Percentiles rank a stretch among this genome's conserved stretches.
Evolutionary conservation across 768 basidiomycete genomes (phyloP).

Genomic region (Collybia nuda): DNA sequence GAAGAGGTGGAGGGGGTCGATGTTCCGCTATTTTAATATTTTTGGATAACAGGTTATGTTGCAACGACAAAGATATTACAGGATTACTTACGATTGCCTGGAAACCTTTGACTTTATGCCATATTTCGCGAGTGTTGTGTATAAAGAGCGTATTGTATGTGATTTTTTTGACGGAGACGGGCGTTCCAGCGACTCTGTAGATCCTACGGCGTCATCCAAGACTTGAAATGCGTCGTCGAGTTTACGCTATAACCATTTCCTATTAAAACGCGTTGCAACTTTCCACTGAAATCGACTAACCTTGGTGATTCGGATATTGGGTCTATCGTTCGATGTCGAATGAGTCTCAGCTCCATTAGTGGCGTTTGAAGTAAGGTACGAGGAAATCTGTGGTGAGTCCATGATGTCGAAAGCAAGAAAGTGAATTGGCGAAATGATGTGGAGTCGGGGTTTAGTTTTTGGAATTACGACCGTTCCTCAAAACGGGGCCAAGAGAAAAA

Average conservation of each 20-base stretch:
- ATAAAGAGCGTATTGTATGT: constrained; percentile 58
- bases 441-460: too few relatives aligned
- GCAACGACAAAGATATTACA: not conserved
- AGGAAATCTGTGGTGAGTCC: too few relatives aligned
- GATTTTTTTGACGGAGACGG: constrained; percentile 55
- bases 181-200: constrained; percentile 26
- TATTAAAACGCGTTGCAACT: not conserved
- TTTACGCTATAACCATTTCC: constrained; percentile 53
- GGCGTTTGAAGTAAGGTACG: too few relatives aligned
- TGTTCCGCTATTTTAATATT: constrained; percentile 1
- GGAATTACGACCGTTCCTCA: too few relatives aligned
- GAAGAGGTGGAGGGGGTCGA: constrained; percentile 7
- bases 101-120: constrained; percentile 58
- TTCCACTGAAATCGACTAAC: too few relatives aligned
- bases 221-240: constrained; percentile 77
- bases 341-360: not conserved
- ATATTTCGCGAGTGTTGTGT: constrained; percentile 79
- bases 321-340: too few relatives aligned
- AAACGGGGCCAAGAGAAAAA: too few relatives aligned
- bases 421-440: too few relatives aligned
- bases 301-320: too few relatives aligned
- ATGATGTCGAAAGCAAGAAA: too few relatives aligned
- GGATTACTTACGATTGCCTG: constrained; percentile 21
- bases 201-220: constrained; percentile 62
- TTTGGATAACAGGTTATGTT: constrained; percentile 4